Evolutionary conservation across 805 yeast genomes (phyloP), one percentile per base, ranked within the genome.

Genomic region (Candida boidinii): DNA sequence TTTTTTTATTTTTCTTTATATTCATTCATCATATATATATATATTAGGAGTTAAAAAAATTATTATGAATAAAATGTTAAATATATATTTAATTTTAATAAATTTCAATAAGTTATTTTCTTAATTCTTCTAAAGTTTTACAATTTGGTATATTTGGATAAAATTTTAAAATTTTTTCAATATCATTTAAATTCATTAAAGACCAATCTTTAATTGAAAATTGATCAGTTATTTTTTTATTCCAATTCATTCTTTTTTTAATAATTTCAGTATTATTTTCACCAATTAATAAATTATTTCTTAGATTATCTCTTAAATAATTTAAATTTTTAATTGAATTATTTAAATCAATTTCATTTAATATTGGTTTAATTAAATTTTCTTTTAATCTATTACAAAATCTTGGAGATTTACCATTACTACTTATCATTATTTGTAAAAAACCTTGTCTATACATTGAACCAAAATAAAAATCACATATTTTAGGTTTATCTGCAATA

Each of bases 391-490:
- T 68, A 39, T 67, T 66, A 32, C 86, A 79, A 44, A 84, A 66
- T 34, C 92, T 57, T 1, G 95, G 95, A 2, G 88, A 79, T 45
- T 76, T 72, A 4, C 94, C 94, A 52, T 82, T 83, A 10, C 94
- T 82, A 25, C 85, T 74, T 11, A 84, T 79, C 88, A 84, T 78
- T 24, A 84, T 67, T 49, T 83, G 92, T 31, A 84, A 58, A 12
- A 76, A 73, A 12, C 88, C 92, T 41, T 71, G 72, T 46, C 82
- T 67, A 52, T 73, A 76, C 60, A 79, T 76, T 17, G 88, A 73
- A 1, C 94, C 95, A 53, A 84, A 84, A 58, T 82, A 84, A 54
- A 82, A 84, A 54, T 84, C 95, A 59, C 95, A 84, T 38, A 74
- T 60, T n/a, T 71, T 69, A 3, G 94, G 94, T 39, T 80, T 80